Percentiles rank a stretch among this genome's conserved stretches.
Conservation (phyloP, 352 stramenopile genomes). For the Globisporangium cylindrosporum region DNA sequence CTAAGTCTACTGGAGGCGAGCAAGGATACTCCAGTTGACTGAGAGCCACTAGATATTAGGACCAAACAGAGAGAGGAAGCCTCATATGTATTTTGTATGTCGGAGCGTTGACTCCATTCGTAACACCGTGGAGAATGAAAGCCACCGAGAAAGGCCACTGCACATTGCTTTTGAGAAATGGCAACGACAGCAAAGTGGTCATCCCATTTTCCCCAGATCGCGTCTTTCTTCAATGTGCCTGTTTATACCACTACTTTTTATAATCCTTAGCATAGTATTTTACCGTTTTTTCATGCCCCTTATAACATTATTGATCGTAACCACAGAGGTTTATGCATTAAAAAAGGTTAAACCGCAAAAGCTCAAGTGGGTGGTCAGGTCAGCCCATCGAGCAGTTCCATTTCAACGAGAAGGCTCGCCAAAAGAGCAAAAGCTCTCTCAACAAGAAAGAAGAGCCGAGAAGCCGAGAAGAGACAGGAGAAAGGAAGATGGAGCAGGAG, state of each 20-base stretch:
- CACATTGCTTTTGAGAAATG: background rate
- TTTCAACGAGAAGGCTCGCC: too few species aligned
- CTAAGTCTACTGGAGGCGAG: slow-evolving; percentile 10
- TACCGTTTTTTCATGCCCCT: background rate
- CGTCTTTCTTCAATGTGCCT: background rate
- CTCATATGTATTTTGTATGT: background rate
- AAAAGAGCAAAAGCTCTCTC: background rate
- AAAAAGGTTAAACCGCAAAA: background rate
- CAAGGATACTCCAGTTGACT: background rate
- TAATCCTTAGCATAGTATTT: background rate
- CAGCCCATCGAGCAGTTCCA: background rate
- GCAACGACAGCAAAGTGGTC: background rate
- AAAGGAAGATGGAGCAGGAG: slow-evolving; percentile 37
- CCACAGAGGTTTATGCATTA: background rate
- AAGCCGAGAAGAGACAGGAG: background rate
- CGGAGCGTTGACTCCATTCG: background rate
- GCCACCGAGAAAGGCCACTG: too few species aligned
- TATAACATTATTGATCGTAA: background rate
- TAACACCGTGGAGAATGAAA: background rate
- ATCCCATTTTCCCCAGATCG: background rate
- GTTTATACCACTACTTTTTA: background rate
- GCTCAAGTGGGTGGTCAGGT: background rate
- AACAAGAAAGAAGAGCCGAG: background rate
- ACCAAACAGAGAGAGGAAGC: background rate
- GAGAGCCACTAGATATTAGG: background rate